Base-by-base conservation (phyloP, 768 basidiomycete genomes). In the Ephemerocybe angulata region DNA sequence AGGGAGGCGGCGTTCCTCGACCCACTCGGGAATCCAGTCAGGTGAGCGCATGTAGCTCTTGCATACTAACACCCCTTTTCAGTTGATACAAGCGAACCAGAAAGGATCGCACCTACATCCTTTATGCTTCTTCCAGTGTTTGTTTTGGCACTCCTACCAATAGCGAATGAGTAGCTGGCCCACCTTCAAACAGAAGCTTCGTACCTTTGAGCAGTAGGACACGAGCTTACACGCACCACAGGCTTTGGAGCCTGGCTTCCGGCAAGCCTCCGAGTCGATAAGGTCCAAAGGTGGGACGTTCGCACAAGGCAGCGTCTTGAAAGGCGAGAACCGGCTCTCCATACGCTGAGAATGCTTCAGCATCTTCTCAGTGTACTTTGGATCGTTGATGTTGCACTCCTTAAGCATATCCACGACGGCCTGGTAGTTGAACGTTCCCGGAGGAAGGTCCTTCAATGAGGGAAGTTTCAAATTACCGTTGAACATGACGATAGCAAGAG, bases 151-250 rank as follows among this genome's bases (percentile, higher is more conserved):
- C 38, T 68, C 71, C 74, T 77, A 30, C 5, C n/a, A 10, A 7
- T 30, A 10, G 27, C 7, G 15, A 2, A 1, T 21, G 17, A 30
- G 46, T 17, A 1, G n/a, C 24, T 44, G 1, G 21, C 15, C 28
- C 21, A 30, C 15, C n/a, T 5, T 30, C 3, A 1, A 30, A 28
- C 8, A 6, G 17, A 5, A 21, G 21, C 15, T 7, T 24, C 31
- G 2, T 22, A 62, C 68, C 57, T 65, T 72, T 11, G 76, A 78
- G 56, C 78, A 79, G 56, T 79, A 79, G 21, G 71, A 72, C 1
- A 77, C 76, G 13, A 78, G 58, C 47, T 57, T 69, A 59, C 76
- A 78, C 12, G 35, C 49, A 22, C 55, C 37, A 44, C 68, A 69
- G 4, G 63, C 58, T 57, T 60, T 55, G 15, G 60, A 70, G 3